Base-by-base conservation (phyloP, 805 yeast species). In the Zygosaccharomyces bisporus region DNA sequence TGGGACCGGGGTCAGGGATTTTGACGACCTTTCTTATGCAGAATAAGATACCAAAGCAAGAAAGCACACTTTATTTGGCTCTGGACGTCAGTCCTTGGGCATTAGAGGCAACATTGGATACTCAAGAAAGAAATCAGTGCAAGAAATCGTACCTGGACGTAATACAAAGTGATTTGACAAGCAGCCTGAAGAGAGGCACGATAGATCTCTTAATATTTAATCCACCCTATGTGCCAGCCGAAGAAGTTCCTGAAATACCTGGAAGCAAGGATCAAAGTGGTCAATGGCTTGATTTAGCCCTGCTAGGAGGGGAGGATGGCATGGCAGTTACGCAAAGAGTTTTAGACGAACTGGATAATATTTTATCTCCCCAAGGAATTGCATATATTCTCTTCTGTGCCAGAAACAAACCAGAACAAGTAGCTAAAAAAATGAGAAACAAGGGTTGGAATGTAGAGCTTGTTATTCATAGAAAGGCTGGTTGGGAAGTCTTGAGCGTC, bases 221-320 rank as follows among this genome's bases (percentile, higher is more conserved):
- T 58, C 99, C 99, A 0, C 99, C 99, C 0, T 93, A 93, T 60
- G 99, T 93, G 1, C 99, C 99, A 0, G 86, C 91, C 1, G 89
- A 81, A 46, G 58, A 57, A 0, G 84, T 87, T 0, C 97, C 98
- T 0, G 57, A 51, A 0, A 53, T 76, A 1, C 93, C 93, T 0
- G 47, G 46, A 1, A 34, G 55, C 0, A 54, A 52, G 0, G 72
- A 70, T 3, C 76, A 72, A 7, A 80, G 77, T 14, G 72, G 74
- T 23, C 69, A 71, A 12, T 89, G 97, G 96, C 70, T 93, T 0
- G 96, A 91, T 60, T 66, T 91, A 44, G 99, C 99, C 0, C 72
- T 93, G 18, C 73, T 83, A 20, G 99, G 99, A 0, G 99, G 99
- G 0, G 69, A 70, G 6, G 83, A 85, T 55, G 99, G 99, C 0